Evolutionary conservation across 139 green algal genomes (phyloP), one percentile per base, ranked within the genome.

Genomic region (Auxenochlorella pyrenoidosa): DNA sequence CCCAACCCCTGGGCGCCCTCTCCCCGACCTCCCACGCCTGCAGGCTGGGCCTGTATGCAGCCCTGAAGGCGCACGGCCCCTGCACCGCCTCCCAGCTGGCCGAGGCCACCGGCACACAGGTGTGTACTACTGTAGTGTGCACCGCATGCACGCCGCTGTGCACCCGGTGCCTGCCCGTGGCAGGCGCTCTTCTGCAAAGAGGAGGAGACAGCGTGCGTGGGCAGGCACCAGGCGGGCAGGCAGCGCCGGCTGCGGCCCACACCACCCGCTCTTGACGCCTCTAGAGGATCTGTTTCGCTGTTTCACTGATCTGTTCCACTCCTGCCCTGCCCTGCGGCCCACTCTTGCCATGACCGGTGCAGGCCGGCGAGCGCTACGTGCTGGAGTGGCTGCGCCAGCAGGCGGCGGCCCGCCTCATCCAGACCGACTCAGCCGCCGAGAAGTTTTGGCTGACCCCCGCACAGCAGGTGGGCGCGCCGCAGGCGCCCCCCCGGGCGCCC

Each of bases 331-430:
- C n/a, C n/a, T n/a, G n/a, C n/a, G n/a, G 59, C 16, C 59, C 16
- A 18, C 59, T 68, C 22, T 12, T 68, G 22, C 59, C 59, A 3
- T 12, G 24, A 8, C 59, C 12, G 22, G 24, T 22, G n/a, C 68
- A 43, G 68, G 68, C 68, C 10, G 26, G 30, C 43, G 47, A 59
- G 13, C 75, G 87, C 28, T 90, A 90, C 82, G 22, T 88, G 0
- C n/a, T 34, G 13, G 87, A 90, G 79, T 90, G 87, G 87, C 38
- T 63, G 34, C 80, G 87, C 70, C 87, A 90, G 68, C 87, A 90
- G 68, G 87, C 87, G 41, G 58, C 87, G 18, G 81, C 79, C 60
- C 73, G 75, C 8, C 28, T 26, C 43, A 26, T 40, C 43, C 28
- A 19, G 34, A 76, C 70, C 8, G 70, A 76, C 34, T 34, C 40